Conservation (phyloP, 1,139 yeast genomes). For the Magnusiomyces magnusii region DNA sequence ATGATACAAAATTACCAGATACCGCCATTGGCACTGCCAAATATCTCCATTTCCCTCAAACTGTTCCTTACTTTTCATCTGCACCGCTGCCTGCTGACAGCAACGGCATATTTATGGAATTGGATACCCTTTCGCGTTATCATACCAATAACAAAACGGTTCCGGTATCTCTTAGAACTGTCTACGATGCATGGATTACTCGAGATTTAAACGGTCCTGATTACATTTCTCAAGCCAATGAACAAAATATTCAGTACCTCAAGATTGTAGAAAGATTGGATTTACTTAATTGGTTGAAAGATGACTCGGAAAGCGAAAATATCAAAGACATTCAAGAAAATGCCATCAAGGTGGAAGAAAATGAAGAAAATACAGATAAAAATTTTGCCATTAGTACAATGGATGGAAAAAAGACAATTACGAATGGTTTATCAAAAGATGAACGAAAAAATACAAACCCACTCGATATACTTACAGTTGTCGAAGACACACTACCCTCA, state of each 20-base stretch:
- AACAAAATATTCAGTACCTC: constrained; percentile 57
- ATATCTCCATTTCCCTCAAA: constrained; percentile 3
- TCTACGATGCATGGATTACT: constrained; percentile 74
- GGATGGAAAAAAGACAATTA: neutral
- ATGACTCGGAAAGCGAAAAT: constrained; percentile 33
- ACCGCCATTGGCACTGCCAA: constrained; percentile 20
- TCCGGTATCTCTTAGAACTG: constrained; percentile 44
- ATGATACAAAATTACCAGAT: constrained; percentile 16
- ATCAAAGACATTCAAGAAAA: constrained; percentile 20
- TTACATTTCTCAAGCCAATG: constrained; percentile 67
- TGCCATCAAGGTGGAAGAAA: constrained; percentile 6
- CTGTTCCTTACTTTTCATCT: constrained; percentile 4
- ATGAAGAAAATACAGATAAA: neutral
- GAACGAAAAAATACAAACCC: neutral
- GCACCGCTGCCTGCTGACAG: neutral
- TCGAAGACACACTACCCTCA: neutral
- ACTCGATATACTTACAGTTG: neutral
- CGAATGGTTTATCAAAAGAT: neutral
- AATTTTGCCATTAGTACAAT: too few relatives aligned
- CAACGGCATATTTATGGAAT: neutral
- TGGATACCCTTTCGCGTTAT: constrained; percentile 11
- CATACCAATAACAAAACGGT: constrained; percentile 1
- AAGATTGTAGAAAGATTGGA: constrained; percentile 84
- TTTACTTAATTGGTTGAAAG: constrained; percentile 71
- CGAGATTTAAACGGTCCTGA: constrained; percentile 74